Conservation (phyloP, 345 rosid species). For the Theobroma cacao region DNA sequence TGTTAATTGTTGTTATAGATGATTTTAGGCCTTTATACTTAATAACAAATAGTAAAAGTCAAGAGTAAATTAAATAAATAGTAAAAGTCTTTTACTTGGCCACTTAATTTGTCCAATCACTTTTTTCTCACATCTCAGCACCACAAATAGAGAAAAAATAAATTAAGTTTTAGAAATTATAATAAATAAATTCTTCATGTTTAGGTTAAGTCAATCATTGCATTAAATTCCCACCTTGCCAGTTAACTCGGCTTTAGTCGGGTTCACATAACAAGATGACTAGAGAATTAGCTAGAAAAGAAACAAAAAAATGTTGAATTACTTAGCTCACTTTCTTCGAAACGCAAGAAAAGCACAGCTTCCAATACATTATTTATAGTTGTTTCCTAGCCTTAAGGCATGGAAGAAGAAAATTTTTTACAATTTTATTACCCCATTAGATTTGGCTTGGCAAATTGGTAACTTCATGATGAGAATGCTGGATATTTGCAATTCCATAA, state of each 20-base stretch:
- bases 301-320: background rate
- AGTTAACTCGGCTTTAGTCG: constrained; percentile 34
- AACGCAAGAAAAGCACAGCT: background rate
- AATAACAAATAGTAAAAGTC: no score
- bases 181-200: background rate
- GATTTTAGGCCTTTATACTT: no score
- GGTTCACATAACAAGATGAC: constrained; percentile 37
- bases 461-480: background rate
- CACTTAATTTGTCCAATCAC: constrained; percentile 3
- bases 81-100: background rate
- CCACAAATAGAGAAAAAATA: background rate
- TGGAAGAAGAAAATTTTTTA: background rate
- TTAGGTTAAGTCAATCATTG: constrained; percentile 37
- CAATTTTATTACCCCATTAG: background rate
- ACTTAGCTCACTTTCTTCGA: background rate
- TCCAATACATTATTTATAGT: background rate
- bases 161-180: background rate
- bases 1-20: no score
- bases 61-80: constrained; percentile 16
- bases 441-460: background rate
- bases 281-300: background rate
- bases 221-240: constrained; percentile 30
- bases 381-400: background rate
- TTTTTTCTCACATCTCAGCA: background rate
- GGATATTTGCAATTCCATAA: background rate